A percentile compares a stretch with the other conserved stretches of the same genome.
phyloP scores from a whole-genome alignment of 345 rosid species.

The Orychophragmus violaceus region DNA sequence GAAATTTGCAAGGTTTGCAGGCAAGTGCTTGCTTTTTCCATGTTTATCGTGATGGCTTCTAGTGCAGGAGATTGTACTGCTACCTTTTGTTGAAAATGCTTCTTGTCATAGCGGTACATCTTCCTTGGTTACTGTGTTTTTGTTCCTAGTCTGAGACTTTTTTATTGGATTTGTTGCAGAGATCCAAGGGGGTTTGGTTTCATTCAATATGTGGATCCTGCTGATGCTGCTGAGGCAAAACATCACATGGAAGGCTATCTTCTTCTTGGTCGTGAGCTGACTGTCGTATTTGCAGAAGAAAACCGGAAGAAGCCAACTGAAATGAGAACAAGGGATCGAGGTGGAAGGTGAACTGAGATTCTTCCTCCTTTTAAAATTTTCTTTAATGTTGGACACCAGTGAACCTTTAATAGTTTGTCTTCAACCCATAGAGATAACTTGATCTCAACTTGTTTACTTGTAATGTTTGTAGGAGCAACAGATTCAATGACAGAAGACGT shows the following conservation, averaged over 20 bases:
- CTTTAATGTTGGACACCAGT: background rate
- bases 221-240: conserved; percentile 90
- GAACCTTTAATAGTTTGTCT: background rate
- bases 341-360: conserved; percentile 17
- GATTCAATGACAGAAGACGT: conserved; percentile 46
- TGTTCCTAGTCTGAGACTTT: conserved; percentile 3
- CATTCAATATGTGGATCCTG: conserved; percentile 82
- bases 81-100: conserved; percentile 38
- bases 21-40: conserved; percentile 90
- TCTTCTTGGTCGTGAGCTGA: conserved; percentile 83
- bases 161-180: conserved; percentile 36
- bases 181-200: conserved; percentile 98
- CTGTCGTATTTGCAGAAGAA: conserved; percentile 96
- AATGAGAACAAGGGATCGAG: too few species aligned
- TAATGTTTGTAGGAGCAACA: conserved; percentile 37
- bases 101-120: conserved; percentile 23
- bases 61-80: conserved; percentile 48
- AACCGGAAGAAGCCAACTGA: conserved; percentile 98
- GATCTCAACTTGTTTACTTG: background rate
- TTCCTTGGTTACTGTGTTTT: conserved; percentile 16
- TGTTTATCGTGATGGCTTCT: conserved; percentile 63
- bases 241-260: conserved; percentile 89
- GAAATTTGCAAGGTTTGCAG: conserved; percentile 93
- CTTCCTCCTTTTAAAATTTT: background rate
- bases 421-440: background rate